phyloP scores from a whole-genome alignment of 2,329 filamentous ascomycete genomes.

The Tolypocladium album region DNA sequence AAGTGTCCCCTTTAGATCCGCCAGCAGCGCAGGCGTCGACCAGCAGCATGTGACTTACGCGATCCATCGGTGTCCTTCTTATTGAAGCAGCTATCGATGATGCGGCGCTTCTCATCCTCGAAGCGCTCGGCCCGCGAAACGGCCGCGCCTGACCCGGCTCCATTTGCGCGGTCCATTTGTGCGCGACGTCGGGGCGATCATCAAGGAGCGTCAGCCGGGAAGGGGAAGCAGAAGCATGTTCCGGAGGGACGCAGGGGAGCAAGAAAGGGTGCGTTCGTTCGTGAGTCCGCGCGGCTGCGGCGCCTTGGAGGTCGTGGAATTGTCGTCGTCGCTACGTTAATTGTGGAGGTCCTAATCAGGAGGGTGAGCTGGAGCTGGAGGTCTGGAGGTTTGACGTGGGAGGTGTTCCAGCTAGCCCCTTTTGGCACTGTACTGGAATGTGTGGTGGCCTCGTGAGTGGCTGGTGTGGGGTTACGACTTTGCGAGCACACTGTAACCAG shows the following conservation, averaged over 20 bases:
- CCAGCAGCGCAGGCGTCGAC: background rate
- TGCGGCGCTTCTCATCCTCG: conserved; percentile 91
- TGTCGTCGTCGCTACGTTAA: background rate
- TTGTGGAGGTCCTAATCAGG: background rate
- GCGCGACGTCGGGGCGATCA: conserved; percentile 6
- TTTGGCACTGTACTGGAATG: background rate
- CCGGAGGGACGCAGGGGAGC: background rate
- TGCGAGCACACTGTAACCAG: background rate
- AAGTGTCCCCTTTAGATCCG: background rate
- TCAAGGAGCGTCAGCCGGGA: conserved; percentile 5
- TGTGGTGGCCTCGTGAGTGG: background rate
- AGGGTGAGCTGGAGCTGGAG: background rate
- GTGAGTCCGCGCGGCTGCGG: background rate
- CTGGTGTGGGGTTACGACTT: background rate
- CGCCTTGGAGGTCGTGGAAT: background rate
- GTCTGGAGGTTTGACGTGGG: background rate
- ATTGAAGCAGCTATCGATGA: conserved; percentile 87
- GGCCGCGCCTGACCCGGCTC: conserved; percentile 22
- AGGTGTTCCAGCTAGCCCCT: background rate
- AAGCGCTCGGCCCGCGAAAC: conserved; percentile 63
- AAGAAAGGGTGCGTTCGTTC: background rate
- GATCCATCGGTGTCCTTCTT: conserved; percentile 83
- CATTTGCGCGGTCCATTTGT: conserved; percentile 29
- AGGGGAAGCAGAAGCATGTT: conserved; percentile 5
- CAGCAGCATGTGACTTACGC: conserved; percentile 44